phyloP scores from a whole-genome alignment of 164 flowering plant genomes.

The Dillenia suffruticosa region DNA sequence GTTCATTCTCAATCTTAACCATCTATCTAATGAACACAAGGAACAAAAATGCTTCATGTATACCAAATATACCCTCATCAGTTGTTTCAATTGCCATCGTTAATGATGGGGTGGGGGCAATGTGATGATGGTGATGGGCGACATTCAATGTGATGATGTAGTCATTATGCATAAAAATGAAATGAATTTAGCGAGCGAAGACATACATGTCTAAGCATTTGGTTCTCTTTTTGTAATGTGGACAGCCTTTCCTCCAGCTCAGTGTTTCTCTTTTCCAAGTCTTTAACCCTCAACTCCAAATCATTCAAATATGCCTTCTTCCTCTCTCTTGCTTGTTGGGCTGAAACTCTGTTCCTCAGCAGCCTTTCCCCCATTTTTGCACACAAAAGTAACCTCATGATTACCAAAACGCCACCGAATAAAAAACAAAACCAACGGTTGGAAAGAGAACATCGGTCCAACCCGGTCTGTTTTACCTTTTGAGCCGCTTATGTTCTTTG shows the following conservation, averaged over 20 bases:
- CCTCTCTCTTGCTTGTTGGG: slow-evolving; percentile 98
- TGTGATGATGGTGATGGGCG: slow-evolving; percentile 1
- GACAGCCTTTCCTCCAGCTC: slow-evolving; percentile 93
- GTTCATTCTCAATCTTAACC: too few species aligned
- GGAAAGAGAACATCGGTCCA: slow-evolving; percentile 5
- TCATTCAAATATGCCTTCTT: slow-evolving; percentile 92
- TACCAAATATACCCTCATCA: too few species aligned
- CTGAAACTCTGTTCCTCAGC: slow-evolving; percentile 97
- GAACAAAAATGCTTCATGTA: too few species aligned
- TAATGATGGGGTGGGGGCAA: neutral
- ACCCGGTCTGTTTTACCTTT: slow-evolving; percentile 48
- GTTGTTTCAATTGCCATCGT: too few species aligned
- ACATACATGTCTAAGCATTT: slow-evolving; percentile 97
- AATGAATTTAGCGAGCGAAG: neutral
- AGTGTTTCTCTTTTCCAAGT: slow-evolving; percentile 80
- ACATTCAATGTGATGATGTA: neutral
- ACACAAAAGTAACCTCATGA: slow-evolving; percentile 1
- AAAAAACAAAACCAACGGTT: neutral
- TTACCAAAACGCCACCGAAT: slow-evolving; percentile 13
- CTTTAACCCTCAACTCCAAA: slow-evolving; percentile 73
- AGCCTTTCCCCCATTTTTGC: slow-evolving; percentile 38
- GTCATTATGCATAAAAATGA: too few species aligned
- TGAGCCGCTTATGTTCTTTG: slow-evolving; percentile 85
- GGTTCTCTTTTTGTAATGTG: slow-evolving; percentile 96
- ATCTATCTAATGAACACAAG: too few species aligned